Base-by-base conservation (phyloP, 306 rosid species). In the Prunus kanzakura region DNA sequence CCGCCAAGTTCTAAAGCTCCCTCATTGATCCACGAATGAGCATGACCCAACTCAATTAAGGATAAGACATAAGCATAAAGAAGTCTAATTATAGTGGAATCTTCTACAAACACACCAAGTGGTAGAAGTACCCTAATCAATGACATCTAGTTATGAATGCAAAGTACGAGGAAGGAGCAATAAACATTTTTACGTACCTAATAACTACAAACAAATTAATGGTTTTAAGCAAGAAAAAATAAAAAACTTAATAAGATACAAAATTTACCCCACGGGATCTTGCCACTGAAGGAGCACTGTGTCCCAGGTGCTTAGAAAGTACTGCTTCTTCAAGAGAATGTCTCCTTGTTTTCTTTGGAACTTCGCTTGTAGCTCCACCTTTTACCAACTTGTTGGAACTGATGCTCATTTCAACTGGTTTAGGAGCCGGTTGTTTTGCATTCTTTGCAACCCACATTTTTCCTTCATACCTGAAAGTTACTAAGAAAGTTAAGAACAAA, bases 321-420 rank as follows among this genome's bases (percentile, higher is more conserved):
- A 91, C 77, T 56, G 84, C 88, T 85, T 93, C 97, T 73, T 91
- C 97, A 30, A 91, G 96, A 63, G 98, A 94, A 38, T 82, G 78
- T 49, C 89, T 87, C 73, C 97, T 86, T 49, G 69, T 79, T 64
- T 78, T 82, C 85, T 54, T 90, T n/a, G 86, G 73, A 80, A 69
- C 46, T 23, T 67, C 69, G 73, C 51, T 69, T 76, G 66, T 83
- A 46, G 82, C 46, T 67, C 49, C 85, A 32, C 46, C 57, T 80
- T 46, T 77, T 20, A 81, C 78, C 25, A 79, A 69, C 50, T 72
- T 81, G 51, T 77, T 69, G 4, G 73, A 69, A 57, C 78, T 75
- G 76, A 65, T 54, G 13, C 69, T 20, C 12, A 58, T 74, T 76
- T 87, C 93, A 72, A 61, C 75, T 61, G 85, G 60, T 67, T 72